Conservation (phyloP, 441 rosid species). For the Croton laevigatus region DNA sequence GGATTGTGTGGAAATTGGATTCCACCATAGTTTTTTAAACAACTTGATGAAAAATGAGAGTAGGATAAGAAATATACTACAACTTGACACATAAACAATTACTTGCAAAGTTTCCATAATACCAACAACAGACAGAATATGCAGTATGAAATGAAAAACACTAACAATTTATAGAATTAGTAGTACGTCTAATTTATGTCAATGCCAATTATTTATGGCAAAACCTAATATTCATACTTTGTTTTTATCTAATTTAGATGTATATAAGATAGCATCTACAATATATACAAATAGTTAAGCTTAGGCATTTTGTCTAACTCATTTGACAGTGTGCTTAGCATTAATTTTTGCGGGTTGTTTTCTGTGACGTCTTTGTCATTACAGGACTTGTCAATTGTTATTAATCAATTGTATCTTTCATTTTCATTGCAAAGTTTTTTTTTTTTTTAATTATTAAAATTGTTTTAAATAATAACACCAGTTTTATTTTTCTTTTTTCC, state of each 20-base stretch:
- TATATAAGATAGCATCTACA: neutral
- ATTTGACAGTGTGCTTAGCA: neutral
- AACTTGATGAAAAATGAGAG: slow-evolving; percentile 19
- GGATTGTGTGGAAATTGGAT: slow-evolving; percentile 25
- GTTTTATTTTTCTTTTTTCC: too few relatives aligned
- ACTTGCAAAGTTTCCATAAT: slow-evolving; percentile 10
- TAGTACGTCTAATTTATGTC: neutral
- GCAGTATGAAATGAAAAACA: neutral
- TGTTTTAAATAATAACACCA: too few relatives aligned
- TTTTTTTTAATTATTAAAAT: too few relatives aligned
- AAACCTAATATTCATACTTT: neutral
- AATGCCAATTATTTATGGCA: neutral
- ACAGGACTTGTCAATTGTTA: too few relatives aligned
- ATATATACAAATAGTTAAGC: neutral
- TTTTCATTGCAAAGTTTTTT: too few relatives aligned
- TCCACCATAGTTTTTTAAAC: slow-evolving; percentile 29
- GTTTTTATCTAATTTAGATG: neutral
- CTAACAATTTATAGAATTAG: neutral
- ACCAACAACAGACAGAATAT: neutral
- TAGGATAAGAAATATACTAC: slow-evolving; percentile 9
- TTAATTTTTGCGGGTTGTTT: too few relatives aligned
- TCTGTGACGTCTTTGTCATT: neutral
- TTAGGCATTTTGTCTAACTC: neutral
- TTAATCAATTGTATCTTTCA: too few relatives aligned
- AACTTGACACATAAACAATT: slow-evolving; percentile 7